Percentiles rank a stretch among this genome's conserved stretches.
Evolutionary conservation across 2,329 filamentous ascomycete species (phyloP).

Genomic region (Botrytis hyacinthi): DNA sequence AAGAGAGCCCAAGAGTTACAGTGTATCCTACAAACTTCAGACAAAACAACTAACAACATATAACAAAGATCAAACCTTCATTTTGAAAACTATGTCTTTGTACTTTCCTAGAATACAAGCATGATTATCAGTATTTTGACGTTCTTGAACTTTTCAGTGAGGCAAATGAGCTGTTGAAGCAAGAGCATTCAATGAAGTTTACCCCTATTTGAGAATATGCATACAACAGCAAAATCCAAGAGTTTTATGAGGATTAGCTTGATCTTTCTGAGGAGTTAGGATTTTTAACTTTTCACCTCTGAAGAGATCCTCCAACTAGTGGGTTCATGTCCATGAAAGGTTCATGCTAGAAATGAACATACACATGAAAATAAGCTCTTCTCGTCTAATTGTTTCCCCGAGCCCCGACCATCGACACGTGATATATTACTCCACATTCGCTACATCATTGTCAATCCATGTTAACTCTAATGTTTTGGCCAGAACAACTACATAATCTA

Average conservation of each 20-base stretch:
- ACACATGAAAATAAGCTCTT: background rate
- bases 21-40: background rate
- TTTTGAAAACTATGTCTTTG: background rate
- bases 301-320: background rate
- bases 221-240: background rate
- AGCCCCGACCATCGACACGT: background rate
- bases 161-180: background rate
- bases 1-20: background rate
- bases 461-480: background rate
- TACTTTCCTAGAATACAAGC: background rate
- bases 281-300: no score
- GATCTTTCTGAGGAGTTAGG: no score
- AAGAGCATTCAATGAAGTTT: background rate
- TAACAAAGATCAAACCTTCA: background rate
- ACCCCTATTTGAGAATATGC: background rate
- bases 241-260: background rate
- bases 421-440: conserved; percentile 1
- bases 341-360: background rate
- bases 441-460: conserved; percentile 13
- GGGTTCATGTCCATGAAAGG: background rate
- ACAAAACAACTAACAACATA: background rate
- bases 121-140: background rate
- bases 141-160: background rate
- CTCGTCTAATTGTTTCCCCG: background rate
- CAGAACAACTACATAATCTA: background rate